Percentiles rank a stretch among this genome's conserved stretches.
phyloP scores from a whole-genome alignment of 1,284 basidiomycete species.

The Ceraceosorus bombacis region DNA sequence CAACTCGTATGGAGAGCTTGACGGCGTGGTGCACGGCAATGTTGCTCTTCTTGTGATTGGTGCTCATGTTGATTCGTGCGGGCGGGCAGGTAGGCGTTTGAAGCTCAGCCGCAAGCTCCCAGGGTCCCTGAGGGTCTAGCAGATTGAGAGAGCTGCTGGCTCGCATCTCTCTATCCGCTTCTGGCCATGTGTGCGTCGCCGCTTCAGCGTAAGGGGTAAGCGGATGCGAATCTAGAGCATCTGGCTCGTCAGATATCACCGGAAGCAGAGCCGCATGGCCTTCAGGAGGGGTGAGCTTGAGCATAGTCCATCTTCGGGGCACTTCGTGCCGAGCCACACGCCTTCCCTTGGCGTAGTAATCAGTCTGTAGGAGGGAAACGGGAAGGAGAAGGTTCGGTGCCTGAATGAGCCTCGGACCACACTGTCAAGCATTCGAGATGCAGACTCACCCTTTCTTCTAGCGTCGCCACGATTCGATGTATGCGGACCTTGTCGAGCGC shows the following conservation, averaged over 20 bases:
- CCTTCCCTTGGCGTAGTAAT: slow-evolving; percentile 48
- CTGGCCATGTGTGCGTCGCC: slow-evolving; percentile 13
- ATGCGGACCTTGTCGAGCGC: slow-evolving; percentile 79
- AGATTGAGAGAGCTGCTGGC: slow-evolving; percentile 50
- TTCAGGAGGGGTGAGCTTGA: slow-evolving; percentile 58
- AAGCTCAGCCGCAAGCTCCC: slow-evolving; percentile 52
- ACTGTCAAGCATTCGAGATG: not conserved
- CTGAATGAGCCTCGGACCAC: not conserved
- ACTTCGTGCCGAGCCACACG: slow-evolving; percentile 71
- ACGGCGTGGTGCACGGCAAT: slow-evolving; percentile 71
- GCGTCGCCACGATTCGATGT: slow-evolving; percentile 64
- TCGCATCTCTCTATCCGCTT: slow-evolving; percentile 22
- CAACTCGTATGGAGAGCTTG: slow-evolving; percentile 76
- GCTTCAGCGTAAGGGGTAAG: slow-evolving; percentile 46
- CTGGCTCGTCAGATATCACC: slow-evolving; percentile 54
- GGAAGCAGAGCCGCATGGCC: slow-evolving; percentile 62
- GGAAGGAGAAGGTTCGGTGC: not conserved
- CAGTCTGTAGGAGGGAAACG: slow-evolving; percentile 53
- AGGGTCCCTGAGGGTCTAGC: slow-evolving; percentile 55
- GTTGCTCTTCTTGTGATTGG: slow-evolving; percentile 72
- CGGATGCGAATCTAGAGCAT: slow-evolving; percentile 51
- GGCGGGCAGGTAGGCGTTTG: slow-evolving; percentile 40
- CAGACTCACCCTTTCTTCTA: slow-evolving; percentile 56
- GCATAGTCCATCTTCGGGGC: slow-evolving; percentile 60
- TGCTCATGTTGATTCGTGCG: slow-evolving; percentile 65